Evolutionary conservation across 2,329 filamentous ascomycete species (phyloP).

Genomic region (Septoria linicola): DNA sequence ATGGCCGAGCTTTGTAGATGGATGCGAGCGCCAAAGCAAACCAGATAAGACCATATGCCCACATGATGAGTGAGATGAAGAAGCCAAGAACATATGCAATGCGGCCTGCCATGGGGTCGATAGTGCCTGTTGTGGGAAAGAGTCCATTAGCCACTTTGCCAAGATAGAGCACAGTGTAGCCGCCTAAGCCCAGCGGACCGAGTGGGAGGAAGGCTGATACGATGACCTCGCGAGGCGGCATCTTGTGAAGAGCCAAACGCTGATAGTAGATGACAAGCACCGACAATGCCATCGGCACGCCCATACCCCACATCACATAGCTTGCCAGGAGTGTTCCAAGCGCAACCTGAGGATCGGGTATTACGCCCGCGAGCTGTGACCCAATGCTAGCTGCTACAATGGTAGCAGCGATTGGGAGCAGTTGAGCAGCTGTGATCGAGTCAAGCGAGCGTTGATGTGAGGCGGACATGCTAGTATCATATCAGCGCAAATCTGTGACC

Average conservation of each 20-base stretch:
- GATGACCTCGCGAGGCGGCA: slow-evolving; percentile 66
- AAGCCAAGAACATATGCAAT: slow-evolving; percentile 54
- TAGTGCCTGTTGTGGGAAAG: slow-evolving; percentile 14
- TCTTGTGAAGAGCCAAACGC: slow-evolving; percentile 63
- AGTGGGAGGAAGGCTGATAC: slow-evolving; percentile 67
- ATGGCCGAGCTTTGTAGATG: slow-evolving; percentile 44
- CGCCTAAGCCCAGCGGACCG: slow-evolving; percentile 65
- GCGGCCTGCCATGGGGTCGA: slow-evolving; percentile 47
- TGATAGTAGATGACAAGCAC: slow-evolving; percentile 69
- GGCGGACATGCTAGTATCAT: slow-evolving; percentile 22
- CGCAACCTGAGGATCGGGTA: slow-evolving; percentile 55
- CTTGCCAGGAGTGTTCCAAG: slow-evolving; percentile 62
- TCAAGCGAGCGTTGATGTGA: slow-evolving; percentile 43
- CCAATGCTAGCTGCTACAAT: slow-evolving; percentile 65
- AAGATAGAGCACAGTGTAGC: slow-evolving; percentile 47
- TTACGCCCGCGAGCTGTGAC: slow-evolving; percentile 58
- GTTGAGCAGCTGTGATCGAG: slow-evolving; percentile 61
- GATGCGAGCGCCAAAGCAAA: slow-evolving; percentile 49
- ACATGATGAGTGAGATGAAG: slow-evolving; percentile 55
- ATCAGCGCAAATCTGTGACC: neutral
- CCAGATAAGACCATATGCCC: slow-evolving; percentile 54
- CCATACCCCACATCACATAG: slow-evolving; percentile 69
- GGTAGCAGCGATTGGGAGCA: slow-evolving; percentile 65
- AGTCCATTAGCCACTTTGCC: slow-evolving; percentile 32
- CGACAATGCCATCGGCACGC: slow-evolving; percentile 59